Base-by-base conservation (phyloP, 306 rosid species). In the Cucurbita maxima region DNA sequence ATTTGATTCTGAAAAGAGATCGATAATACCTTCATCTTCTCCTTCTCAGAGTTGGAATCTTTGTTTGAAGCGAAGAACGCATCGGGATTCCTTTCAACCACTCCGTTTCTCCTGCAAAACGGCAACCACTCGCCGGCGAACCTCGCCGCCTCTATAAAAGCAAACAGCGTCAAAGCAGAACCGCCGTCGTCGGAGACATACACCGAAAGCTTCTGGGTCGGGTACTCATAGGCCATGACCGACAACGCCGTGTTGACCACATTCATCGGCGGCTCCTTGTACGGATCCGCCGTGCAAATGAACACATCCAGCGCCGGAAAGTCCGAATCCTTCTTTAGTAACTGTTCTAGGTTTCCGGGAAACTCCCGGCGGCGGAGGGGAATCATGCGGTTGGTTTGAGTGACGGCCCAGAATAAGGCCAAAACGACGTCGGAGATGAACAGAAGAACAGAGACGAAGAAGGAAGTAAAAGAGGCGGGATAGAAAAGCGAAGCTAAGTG, bases 151-250 rank as follows among this genome's bases (percentile, higher is more conserved):
- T 86, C 87, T 75, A 81, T 70, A 58, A 86, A 74, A 68, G 85
- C 87, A 25, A 79, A 86, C 22, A 86, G 83, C 62, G 87, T 86
- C 36, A 83, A 38, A 38, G 76, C 87, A 18, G 89, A 86, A 40
- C 87, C 87, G 5, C 89, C 87, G 48, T 86, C 89, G 69, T 86
- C 89, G 3, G 89, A 86, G 9, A 86, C 81, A 20, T 81, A 83
- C 3, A 86, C 79, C 3, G 89, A 86, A 0, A 83, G 10, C 82
- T 83, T 86, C 22, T 36, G 79, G 1, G 77, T 14, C 55, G 85
- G 85, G 25, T 83, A 86, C 13, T 85, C 89, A 43, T 74, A 83
- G 4, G 83, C 82, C 89, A 85, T 74, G 12, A 72, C 89, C 4
- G 89, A 85, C 30, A 85, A 57, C 8, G 83, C 89, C 0, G 87